Conservation (phyloP, 2,329 filamentous ascomycete genomes). For the Neonectria ditissima region DNA sequence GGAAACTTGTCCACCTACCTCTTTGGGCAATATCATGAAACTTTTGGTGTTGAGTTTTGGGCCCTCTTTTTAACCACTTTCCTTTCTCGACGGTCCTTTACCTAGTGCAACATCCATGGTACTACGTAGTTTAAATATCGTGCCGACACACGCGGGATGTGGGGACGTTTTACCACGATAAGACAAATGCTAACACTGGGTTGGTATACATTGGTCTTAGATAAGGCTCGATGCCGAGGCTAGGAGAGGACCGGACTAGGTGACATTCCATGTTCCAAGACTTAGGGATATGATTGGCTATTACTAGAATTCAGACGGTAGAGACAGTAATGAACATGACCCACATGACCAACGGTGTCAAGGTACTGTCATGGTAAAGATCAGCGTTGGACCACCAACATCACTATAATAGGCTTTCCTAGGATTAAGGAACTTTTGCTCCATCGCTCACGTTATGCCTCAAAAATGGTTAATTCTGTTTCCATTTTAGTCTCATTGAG, state of each 20-base stretch:
- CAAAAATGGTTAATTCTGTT: no score
- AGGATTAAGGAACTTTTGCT: conserved; percentile 1
- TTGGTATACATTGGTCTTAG: conserved; percentile 2
- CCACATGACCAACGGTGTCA: not conserved
- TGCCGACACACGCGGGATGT: no score
- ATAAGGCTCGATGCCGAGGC: not conserved
- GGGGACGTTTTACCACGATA: conserved; percentile 9
- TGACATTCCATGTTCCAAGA: not conserved
- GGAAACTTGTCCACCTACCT: conserved; percentile 12
- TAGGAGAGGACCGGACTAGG: not conserved
- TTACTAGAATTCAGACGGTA: not conserved
- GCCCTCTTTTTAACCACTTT: conserved; percentile 21
- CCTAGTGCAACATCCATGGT: conserved; percentile 20
- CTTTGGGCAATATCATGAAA: conserved; percentile 22
- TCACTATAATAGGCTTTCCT: not conserved
- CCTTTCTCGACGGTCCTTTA: conserved; percentile 28
- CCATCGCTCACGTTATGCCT: no score
- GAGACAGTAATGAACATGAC: not conserved
- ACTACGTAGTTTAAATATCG: no score
- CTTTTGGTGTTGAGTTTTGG: conserved; percentile 12
- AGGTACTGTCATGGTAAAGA: not conserved
- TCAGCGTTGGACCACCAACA: not conserved
- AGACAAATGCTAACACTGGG: not conserved
- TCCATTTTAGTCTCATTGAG: no score
- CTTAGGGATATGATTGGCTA: not conserved